These are phyloP conservation scores for Erodium maritimum DNA, from an alignment of 345 rosid genomes.

Conservation along the genomic window DNA sequence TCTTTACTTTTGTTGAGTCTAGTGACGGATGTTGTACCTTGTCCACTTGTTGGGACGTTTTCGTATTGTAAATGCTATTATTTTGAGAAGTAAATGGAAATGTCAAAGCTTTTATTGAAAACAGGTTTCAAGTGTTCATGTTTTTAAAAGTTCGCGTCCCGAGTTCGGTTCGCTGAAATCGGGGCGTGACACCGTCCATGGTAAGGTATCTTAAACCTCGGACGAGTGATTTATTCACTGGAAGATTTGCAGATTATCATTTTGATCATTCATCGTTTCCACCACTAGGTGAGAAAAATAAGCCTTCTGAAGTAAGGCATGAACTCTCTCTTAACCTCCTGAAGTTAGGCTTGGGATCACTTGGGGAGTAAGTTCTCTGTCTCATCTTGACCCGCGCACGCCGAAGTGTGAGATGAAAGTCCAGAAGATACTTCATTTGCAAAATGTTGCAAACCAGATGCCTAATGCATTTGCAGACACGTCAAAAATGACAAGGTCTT, in stretches of 20 bases:
- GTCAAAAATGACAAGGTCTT: not conserved
- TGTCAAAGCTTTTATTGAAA: too few species aligned
- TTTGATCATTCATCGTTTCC: not conserved
- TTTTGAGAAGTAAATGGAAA: too few species aligned
- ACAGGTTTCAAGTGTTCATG: too few species aligned
- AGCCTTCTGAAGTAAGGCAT: not conserved
- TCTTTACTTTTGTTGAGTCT: too few species aligned
- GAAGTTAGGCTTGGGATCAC: not conserved
- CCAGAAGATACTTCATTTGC: not conserved
- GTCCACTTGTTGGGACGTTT: too few species aligned
- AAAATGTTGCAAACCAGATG: not conserved
- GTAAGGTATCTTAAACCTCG: not conserved
- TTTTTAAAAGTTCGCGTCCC: too few species aligned
- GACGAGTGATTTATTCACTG: not conserved
- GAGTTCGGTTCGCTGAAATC: too few species aligned
- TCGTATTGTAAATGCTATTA: too few species aligned
- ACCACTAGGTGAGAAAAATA: not conserved
- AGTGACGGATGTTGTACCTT: too few species aligned
- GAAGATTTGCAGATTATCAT: not conserved
- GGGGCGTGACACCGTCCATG: not conserved
- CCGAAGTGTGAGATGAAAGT: not conserved
- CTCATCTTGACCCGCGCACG: not conserved
- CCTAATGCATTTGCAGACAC: not conserved
- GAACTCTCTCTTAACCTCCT: too few species aligned
- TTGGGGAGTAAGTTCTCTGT: not conserved